Evolutionary conservation across 2,329 filamentous ascomycete genomes (phyloP).

Genomic region (Anisogramma anomala): DNA sequence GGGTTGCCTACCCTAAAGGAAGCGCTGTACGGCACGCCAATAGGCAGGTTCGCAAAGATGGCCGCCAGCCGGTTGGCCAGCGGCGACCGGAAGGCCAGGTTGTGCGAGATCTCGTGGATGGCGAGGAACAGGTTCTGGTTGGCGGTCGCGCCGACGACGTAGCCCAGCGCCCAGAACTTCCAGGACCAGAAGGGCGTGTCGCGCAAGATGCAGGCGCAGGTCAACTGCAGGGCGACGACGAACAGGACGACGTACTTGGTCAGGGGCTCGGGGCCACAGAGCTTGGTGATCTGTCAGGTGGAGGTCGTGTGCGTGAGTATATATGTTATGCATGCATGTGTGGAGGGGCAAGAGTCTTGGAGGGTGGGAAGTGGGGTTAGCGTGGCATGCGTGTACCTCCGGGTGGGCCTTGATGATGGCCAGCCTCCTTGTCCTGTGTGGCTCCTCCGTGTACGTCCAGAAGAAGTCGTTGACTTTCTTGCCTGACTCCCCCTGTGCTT

Average conservation of each 20-base stretch:
- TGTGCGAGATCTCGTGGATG: slow-evolving; percentile 98
- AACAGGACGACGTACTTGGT: slow-evolving; percentile 85
- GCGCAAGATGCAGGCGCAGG: slow-evolving; percentile 64
- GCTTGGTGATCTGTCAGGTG: slow-evolving; percentile 69
- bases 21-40: slow-evolving; percentile 90
- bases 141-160: slow-evolving; percentile 83
- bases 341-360: too few species aligned
- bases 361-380: too few species aligned
- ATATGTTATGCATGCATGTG: background rate
- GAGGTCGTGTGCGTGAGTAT: slow-evolving; percentile 6
- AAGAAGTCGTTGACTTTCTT: slow-evolving; percentile 57
- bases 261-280: slow-evolving; percentile 89
- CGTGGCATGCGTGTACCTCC: too few species aligned
- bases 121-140: slow-evolving; percentile 98
- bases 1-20: slow-evolving; percentile 65
- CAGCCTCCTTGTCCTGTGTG: slow-evolving; percentile 77
- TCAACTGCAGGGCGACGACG: slow-evolving; percentile 73
- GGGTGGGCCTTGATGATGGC: slow-evolving; percentile 98
- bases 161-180: slow-evolving; percentile 77
- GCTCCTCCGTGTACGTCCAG: slow-evolving; percentile 98
- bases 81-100: slow-evolving; percentile 78
- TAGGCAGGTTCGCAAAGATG: slow-evolving; percentile 89
- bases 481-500: slow-evolving; percentile 30
- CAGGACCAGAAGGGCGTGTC: slow-evolving; percentile 70
- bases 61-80: slow-evolving; percentile 75